Percentiles rank a stretch among this genome's conserved stretches.
phyloP scores from a whole-genome alignment of 495 filamentous ascomycete genomes.

The Penicillium parvum region DNA sequence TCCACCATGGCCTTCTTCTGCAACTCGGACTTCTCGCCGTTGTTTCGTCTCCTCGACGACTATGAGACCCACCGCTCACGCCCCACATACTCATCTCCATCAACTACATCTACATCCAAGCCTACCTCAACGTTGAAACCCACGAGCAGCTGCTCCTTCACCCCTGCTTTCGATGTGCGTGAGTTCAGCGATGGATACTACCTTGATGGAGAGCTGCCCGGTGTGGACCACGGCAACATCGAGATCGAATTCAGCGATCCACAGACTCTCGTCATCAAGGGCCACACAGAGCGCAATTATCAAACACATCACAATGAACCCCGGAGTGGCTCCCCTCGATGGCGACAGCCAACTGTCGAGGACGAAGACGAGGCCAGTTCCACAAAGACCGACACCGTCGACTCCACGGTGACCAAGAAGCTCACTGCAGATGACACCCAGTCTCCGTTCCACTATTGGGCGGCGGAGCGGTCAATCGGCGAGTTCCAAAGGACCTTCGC shows the following conservation, averaged over 20 bases:
- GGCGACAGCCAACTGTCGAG: conserved; percentile 58
- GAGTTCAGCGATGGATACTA: conserved; percentile 66
- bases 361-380: conserved; percentile 47
- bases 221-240: conserved; percentile 71
- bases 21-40: conserved; percentile 53
- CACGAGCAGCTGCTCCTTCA: conserved; percentile 45
- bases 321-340: conserved; percentile 1
- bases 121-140: conserved; percentile 15
- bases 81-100: conserved; percentile 4
- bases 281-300: conserved; percentile 58
- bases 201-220: conserved; percentile 85
- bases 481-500: conserved; percentile 75
- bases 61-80: conserved; percentile 52
- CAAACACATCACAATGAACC: conserved; percentile 9
- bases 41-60: conserved; percentile 76
- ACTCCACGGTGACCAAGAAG: conserved; percentile 1
- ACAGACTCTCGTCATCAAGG: conserved; percentile 69
- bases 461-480: conserved; percentile 73
- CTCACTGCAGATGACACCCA: conserved; percentile 21
- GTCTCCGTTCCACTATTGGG: conserved; percentile 63
- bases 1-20: conserved; percentile 59
- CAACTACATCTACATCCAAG: conserved; percentile 8
- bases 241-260: conserved; percentile 80
- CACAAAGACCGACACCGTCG: conserved; percentile 6
- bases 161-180: conserved; percentile 75